Conservation (phyloP, 2,329 filamentous ascomycete species). For the Cladosporium sphaerospermum region DNA sequence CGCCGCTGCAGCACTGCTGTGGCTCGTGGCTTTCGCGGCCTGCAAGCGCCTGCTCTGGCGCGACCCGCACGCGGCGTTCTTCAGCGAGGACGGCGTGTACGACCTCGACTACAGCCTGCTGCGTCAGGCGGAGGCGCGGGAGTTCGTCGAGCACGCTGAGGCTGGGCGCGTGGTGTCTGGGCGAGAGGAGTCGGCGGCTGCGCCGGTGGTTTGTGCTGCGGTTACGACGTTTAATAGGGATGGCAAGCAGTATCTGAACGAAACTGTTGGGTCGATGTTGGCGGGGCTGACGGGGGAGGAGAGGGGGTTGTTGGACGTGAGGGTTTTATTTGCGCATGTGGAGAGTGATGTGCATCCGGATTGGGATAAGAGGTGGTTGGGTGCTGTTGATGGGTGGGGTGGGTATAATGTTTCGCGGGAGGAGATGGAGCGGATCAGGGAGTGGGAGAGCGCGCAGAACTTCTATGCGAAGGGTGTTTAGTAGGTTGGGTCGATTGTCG, state of each 20-base stretch:
- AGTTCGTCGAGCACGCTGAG: conserved; percentile 3
- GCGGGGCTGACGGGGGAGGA: conserved; percentile 19
- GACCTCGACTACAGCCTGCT: conserved; percentile 13
- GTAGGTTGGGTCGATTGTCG: conserved; percentile 27
- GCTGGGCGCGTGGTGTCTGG: background rate
- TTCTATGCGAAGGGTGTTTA: conserved; percentile 31
- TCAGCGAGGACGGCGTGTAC: conserved; percentile 14
- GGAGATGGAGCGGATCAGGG: conserved; percentile 18
- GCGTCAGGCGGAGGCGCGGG: conserved; percentile 8
- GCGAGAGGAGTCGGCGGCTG: background rate
- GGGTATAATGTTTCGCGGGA: conserved; percentile 14
- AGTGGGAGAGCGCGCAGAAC: conserved; percentile 23
- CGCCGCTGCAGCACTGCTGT: background rate
- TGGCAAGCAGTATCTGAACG: conserved; percentile 11
- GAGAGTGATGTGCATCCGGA: conserved; percentile 15
- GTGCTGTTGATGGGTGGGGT: conserved; percentile 10
- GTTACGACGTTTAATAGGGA: conserved; percentile 13
- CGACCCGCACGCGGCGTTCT: conserved; percentile 16
- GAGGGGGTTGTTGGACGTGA: conserved; percentile 16
- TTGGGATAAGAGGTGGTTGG: conserved; percentile 17
- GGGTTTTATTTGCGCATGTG: conserved; percentile 19
- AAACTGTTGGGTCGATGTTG: conserved; percentile 16
- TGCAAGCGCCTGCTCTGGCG: conserved; percentile 14
- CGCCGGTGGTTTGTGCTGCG: conserved; percentile 14
- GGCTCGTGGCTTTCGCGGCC: conserved; percentile 7